Base-by-base conservation (phyloP, 805 yeast species). In the Candida jianshihensis region DNA sequence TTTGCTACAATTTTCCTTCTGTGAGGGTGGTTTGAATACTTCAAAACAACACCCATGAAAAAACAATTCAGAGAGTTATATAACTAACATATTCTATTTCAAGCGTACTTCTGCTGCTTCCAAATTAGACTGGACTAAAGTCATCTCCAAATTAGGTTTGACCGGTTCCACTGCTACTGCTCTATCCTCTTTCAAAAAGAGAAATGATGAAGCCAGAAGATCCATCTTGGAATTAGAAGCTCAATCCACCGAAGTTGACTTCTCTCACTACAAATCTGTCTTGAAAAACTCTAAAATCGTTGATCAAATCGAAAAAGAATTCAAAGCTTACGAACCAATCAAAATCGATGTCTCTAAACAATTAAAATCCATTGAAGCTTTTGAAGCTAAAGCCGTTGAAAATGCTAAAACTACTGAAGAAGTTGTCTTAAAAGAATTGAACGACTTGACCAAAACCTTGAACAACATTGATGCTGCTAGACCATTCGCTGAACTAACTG, bases 131-230 rank as follows among this genome's bases (percentile, higher is more conserved):
- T 92, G 97, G 97, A 79, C 92, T 58, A 81, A 82, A 69, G 79
- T 92, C 60, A 75, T 85, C 61, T 68, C 89, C 50, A 78, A 88
- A 51, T 75, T 92, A 59, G 96, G 96, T 42, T 75, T 92, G 59
- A 78, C 96, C 43, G 98, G 98, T 45, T 68, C 80, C 59, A 92
- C 98, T 44, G 95, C 96, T 42, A 59, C 84, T 36, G 77, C 95
- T 30, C 71, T 92, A 62, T 77, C 92, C 36, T 75, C 95, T 21
- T 92, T 92, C 82, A 89, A 89, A 70, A 90, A 92, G 85, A 86
- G 98, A 77, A 82, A 88, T 66, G 98, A 92, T 59, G 97, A 92
- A 63, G 97, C 97, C 52, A 83, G 88, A 72, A 81, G 86, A 70
- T 75, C 73, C 55, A 69, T 85, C 53, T 67, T 72, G 51, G 81